A percentile compares a stretch with the other conserved stretches of the same genome.
These are phyloP conservation scores for Aspergillus nanangensis DNA, from an alignment of 495 filamentous ascomycete species.

Conservation along the genomic window DNA sequence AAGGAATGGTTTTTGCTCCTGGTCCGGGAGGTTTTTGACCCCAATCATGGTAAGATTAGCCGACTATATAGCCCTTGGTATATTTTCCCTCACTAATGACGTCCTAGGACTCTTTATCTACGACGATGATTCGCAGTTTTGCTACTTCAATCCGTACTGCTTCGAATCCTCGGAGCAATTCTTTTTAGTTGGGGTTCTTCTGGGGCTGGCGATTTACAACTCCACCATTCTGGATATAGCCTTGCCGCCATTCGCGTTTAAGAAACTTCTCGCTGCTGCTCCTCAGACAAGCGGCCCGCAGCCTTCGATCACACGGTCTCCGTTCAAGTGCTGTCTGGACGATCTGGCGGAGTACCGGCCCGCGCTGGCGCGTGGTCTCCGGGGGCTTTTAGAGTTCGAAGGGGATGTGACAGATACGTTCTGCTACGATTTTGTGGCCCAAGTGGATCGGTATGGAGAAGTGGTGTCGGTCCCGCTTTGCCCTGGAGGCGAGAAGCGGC, in stretches of 20 bases:
- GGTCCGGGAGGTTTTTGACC: slow-evolving; percentile 88
- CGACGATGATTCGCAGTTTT: slow-evolving; percentile 90
- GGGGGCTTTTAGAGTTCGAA: slow-evolving; percentile 73
- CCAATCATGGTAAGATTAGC: slow-evolving; percentile 68
- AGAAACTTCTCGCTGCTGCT: slow-evolving; percentile 75
- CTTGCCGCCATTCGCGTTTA: slow-evolving; percentile 88
- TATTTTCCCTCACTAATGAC: slow-evolving; percentile 11
- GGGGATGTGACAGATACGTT: slow-evolving; percentile 82
- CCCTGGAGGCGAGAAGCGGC: slow-evolving; percentile 63
- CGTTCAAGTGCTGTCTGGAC: slow-evolving; percentile 69
- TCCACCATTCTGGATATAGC: slow-evolving; percentile 91
- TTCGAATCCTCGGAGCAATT: slow-evolving; percentile 94
- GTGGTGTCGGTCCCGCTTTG: slow-evolving; percentile 64
- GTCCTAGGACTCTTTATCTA: slow-evolving; percentile 77
- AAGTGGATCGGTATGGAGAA: slow-evolving; percentile 74
- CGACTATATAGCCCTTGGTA: neutral
- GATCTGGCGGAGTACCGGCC: slow-evolving; percentile 86
- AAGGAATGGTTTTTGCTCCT: slow-evolving; percentile 97
- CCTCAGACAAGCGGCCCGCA: slow-evolving; percentile 50
- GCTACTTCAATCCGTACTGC: slow-evolving; percentile 91
- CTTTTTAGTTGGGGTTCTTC: slow-evolving; percentile 82
- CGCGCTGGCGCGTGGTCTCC: slow-evolving; percentile 69
- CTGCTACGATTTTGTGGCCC: slow-evolving; percentile 77
- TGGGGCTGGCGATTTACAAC: slow-evolving; percentile 94
- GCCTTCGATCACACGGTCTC: slow-evolving; percentile 51